phyloP scores from a whole-genome alignment of 202 grass and related monocot genomes.

The Saccharum hybrid region DNA sequence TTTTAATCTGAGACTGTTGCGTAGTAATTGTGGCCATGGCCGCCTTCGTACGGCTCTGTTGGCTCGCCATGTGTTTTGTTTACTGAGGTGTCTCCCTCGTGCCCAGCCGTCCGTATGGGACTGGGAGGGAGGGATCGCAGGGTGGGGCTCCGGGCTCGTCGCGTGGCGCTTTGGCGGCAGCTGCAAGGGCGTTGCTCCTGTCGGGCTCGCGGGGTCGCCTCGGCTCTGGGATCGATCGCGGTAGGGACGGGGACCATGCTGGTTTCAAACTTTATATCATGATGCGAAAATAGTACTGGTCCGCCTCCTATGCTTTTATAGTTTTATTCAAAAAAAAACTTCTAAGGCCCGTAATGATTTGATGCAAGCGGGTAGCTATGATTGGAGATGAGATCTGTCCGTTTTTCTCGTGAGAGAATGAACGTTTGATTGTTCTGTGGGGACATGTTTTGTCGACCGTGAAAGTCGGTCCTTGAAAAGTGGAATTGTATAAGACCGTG shows the following conservation, averaged over 20 bases:
- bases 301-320: not conserved
- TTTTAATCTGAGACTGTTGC: slow-evolving; percentile 7
- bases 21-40: not conserved
- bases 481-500: not conserved
- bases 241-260: not conserved
- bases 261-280: not conserved
- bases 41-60: slow-evolving; percentile 26
- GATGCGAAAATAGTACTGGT: not conserved
- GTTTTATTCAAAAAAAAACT: not conserved
- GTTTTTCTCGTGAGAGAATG: not conserved
- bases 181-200: slow-evolving; percentile 38
- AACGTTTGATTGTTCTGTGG: not conserved
- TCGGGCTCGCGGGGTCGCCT: slow-evolving; percentile 8
- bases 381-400: not conserved
- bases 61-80: slow-evolving; percentile 46
- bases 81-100: slow-evolving; percentile 39
- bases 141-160: slow-evolving; percentile 27
- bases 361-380: not conserved
- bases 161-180: slow-evolving; percentile 39
- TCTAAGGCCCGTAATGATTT: not conserved
- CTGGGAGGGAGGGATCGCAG: not conserved
- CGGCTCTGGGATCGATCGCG: not conserved
- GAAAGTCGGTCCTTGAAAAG: not conserved
- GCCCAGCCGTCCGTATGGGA: slow-evolving; percentile 34
- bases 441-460: not conserved